phyloP scores from a whole-genome alignment of 345 rosid species.

The Aethionema arabicum region DNA sequence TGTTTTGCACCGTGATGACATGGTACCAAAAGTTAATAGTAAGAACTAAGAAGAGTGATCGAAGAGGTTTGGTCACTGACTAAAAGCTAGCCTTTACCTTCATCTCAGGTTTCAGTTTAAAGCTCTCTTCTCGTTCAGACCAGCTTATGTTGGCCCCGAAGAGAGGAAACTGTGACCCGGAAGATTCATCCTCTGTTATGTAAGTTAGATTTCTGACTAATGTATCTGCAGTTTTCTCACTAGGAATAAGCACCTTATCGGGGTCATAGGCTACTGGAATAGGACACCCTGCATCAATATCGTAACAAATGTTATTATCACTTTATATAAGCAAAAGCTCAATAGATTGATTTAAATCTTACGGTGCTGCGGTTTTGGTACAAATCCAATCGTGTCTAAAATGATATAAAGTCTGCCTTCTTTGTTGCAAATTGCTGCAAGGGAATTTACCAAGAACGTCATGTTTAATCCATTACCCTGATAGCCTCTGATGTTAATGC shows the following conservation, averaged over 20 bases:
- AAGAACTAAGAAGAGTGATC: not conserved
- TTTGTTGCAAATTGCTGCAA: conserved; percentile 82
- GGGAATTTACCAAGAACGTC: conserved; percentile 22
- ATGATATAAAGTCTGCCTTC: conserved; percentile 69
- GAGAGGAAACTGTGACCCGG: conserved; percentile 53
- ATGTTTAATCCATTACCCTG: not conserved
- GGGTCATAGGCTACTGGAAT: conserved; percentile 70
- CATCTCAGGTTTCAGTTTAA: conserved; percentile 65
- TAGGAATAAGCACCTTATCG: conserved; percentile 63
- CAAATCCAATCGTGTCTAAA: conserved; percentile 73
- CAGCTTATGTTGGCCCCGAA: conserved; percentile 93
- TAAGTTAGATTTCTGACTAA: conserved; percentile 59
- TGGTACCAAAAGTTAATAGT: conserved; percentile 1
- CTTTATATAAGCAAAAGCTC: conserved; percentile 10
- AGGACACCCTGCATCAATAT: conserved; percentile 60
- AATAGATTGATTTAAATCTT: conserved; percentile 33
- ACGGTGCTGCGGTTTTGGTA: conserved; percentile 74
- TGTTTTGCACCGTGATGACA: conserved; percentile 13
- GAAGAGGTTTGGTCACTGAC: not conserved
- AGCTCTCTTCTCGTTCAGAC: conserved; percentile 78
- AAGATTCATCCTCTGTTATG: conserved; percentile 54
- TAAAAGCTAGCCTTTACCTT: conserved; percentile 46
- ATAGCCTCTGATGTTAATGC: not conserved
- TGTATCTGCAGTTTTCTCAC: conserved; percentile 52
- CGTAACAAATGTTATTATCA: conserved; percentile 1